Evolutionary conservation across 2,329 filamentous ascomycete genomes (phyloP).

Genomic region (Volutella citrinella): DNA sequence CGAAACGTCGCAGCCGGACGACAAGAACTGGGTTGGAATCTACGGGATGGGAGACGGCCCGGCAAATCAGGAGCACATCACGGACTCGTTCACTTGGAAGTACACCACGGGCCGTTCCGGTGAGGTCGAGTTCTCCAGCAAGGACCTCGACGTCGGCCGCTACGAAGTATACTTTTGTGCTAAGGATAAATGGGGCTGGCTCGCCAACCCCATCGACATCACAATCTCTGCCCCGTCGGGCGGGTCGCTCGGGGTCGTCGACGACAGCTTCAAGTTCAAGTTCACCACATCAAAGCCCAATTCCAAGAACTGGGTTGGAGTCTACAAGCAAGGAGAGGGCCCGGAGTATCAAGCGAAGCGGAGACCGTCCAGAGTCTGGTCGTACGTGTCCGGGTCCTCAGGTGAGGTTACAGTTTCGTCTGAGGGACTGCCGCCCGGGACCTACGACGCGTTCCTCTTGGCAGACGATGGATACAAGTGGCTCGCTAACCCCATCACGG

Average conservation of each 20-base stretch:
- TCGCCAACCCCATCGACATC: slow-evolving; percentile 33
- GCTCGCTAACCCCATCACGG: slow-evolving; percentile 31
- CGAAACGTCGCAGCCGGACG: not conserved
- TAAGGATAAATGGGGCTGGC: slow-evolving; percentile 33
- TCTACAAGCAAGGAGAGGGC: slow-evolving; percentile 33
- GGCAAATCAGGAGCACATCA: not conserved
- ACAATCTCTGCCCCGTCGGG: no score
- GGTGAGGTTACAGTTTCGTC: slow-evolving; percentile 27
- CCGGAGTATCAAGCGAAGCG: slow-evolving; percentile 30
- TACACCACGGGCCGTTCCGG: slow-evolving; percentile 29
- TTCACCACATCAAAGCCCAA: slow-evolving; percentile 30
- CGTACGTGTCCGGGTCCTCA: slow-evolving; percentile 25
- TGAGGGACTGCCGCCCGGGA: slow-evolving; percentile 24
- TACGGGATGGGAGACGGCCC: not conserved
- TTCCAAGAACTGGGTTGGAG: slow-evolving; percentile 36
- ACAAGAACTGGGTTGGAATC: not conserved
- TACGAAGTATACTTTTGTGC: slow-evolving; percentile 38
- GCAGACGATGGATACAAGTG: slow-evolving; percentile 33
- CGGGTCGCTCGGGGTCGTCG: no score
- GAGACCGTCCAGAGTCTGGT: slow-evolving; percentile 31
- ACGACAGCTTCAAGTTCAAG: slow-evolving; percentile 35
- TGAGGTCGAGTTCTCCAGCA: slow-evolving; percentile 22
- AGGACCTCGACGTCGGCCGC: slow-evolving; percentile 24
- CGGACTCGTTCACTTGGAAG: slow-evolving; percentile 22
- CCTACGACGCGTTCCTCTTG: slow-evolving; percentile 36